Conservation (phyloP, 75 land plant genomes). For the Adiantum capillusveneris region DNA sequence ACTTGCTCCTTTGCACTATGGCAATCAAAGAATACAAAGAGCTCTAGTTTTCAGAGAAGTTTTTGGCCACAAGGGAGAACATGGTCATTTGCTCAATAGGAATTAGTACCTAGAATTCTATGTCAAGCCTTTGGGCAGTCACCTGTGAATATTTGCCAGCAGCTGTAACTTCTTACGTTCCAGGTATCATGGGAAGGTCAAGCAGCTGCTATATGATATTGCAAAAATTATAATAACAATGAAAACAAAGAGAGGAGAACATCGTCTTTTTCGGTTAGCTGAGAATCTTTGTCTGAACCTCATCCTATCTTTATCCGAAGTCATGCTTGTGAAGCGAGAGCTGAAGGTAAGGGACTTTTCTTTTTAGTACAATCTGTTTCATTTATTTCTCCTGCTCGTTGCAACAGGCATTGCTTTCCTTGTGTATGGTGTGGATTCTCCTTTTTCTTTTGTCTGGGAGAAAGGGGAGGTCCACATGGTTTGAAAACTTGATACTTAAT, state of each 20-base stretch:
- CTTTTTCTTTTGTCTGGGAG: neutral
- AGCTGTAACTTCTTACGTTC: neutral
- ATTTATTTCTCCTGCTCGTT: neutral
- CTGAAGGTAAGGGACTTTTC: constrained; percentile 52
- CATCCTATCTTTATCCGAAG: constrained; percentile 69
- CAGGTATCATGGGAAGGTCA: constrained; percentile 85
- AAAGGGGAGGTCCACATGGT: neutral
- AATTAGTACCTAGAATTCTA: too few species aligned
- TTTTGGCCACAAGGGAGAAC: too few species aligned
- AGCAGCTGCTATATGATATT: constrained; percentile 76
- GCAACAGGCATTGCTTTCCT: neutral
- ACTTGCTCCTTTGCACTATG: too few species aligned
- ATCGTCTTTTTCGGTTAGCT: constrained; percentile 91
- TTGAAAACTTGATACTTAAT: too few species aligned
- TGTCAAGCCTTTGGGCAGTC: too few species aligned
- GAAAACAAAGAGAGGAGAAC: constrained; percentile 90
- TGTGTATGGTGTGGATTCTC: neutral
- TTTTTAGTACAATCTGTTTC: too few species aligned
- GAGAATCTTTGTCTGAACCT: constrained; percentile 96
- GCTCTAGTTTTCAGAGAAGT: too few species aligned
- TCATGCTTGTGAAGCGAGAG: constrained; percentile 79
- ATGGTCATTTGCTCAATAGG: too few species aligned
- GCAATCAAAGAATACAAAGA: too few species aligned
- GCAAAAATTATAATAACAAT: constrained; percentile 69
- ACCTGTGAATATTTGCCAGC: too few species aligned